A percentile compares a stretch with the other conserved stretches of the same genome.
These are phyloP conservation scores for Cyclospora cayetanensis DNA, from an alignment of 169 alveolate species.

Conservation along the genomic window DNA sequence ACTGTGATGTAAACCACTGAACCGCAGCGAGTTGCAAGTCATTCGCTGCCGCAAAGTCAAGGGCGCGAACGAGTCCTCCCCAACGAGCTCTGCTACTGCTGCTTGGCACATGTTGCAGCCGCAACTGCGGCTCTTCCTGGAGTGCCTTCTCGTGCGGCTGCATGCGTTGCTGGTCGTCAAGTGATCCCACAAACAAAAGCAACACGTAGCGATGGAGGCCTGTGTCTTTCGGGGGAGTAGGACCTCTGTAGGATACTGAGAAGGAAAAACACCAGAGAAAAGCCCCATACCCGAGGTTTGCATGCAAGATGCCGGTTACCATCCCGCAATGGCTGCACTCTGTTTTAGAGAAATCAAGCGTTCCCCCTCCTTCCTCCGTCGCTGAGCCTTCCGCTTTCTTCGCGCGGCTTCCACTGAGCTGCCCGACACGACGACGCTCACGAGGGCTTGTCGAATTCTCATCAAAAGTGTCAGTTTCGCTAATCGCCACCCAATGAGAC, in stretches of 20 bases:
- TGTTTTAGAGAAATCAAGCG: too few relatives aligned
- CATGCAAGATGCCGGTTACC: too few relatives aligned
- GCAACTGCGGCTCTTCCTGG: neutral
- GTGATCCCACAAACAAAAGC: neutral
- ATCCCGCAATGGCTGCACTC: too few relatives aligned
- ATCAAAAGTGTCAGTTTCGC: neutral
- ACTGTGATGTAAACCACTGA: neutral
- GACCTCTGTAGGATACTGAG: neutral
- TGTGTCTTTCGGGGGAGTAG: neutral
- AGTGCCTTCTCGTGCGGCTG: neutral
- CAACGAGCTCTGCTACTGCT: slow-evolving; percentile 17
- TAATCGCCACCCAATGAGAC: slow-evolving; percentile 11
- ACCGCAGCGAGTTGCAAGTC: neutral
- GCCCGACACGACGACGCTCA: too few relatives aligned
- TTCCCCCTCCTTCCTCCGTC: too few relatives aligned
- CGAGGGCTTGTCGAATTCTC: neutral
- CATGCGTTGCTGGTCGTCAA: neutral
- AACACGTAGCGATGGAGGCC: slow-evolving; percentile 26
- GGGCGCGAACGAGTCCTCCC: neutral
- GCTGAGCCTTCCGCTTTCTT: too few relatives aligned
- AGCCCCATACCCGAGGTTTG: neutral
- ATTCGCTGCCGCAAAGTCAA: slow-evolving; percentile 24
- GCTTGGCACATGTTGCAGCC: slow-evolving; percentile 13
- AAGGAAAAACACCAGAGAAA: neutral
- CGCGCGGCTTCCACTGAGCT: too few relatives aligned